phyloP scores from a whole-genome alignment of 108 stramenopile genomes.

The Skeletonema marinoi region DNA sequence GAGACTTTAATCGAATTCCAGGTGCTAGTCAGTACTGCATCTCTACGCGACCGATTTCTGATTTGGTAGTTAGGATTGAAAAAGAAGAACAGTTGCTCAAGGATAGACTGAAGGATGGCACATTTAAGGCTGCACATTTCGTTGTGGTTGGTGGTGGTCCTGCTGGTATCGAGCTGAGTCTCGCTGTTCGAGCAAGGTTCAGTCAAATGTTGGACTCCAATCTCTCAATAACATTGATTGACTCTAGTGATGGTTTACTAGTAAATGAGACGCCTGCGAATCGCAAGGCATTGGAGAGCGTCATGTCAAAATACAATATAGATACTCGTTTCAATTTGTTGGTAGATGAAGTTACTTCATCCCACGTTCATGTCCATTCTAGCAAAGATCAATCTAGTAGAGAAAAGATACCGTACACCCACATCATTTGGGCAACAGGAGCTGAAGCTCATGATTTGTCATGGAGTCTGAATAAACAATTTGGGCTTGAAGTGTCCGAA shows the following conservation, averaged over 20 bases:
- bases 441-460: slow-evolving; percentile 73
- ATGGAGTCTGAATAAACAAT: slow-evolving; percentile 39
- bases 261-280: slow-evolving; percentile 59
- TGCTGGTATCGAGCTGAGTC: slow-evolving; percentile 93
- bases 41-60: slow-evolving; percentile 84
- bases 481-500: slow-evolving; percentile 58
- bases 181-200: slow-evolving; percentile 82
- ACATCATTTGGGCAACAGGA: slow-evolving; percentile 88
- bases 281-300: slow-evolving; percentile 45
- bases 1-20: slow-evolving; percentile 55
- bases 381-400: slow-evolving; percentile 34
- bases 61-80: slow-evolving; percentile 68
- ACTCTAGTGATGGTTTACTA: slow-evolving; percentile 62
- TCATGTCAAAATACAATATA: slow-evolving; percentile 63
- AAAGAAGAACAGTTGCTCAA: slow-evolving; percentile 31
- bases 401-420: slow-evolving; percentile 60
- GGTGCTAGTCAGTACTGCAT: slow-evolving; percentile 74
- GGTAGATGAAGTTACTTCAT: slow-evolving; percentile 44
- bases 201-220: slow-evolving; percentile 34
- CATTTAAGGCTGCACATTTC: slow-evolving; percentile 27
- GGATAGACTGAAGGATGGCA: slow-evolving; percentile 21
- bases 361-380: slow-evolving; percentile 46
- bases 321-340: slow-evolving; percentile 53
- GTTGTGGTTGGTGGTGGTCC: slow-evolving; percentile 97
- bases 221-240: slow-evolving; percentile 62